Base-by-base conservation (phyloP, 257 asterid species). In the Ilex aquifolium region DNA sequence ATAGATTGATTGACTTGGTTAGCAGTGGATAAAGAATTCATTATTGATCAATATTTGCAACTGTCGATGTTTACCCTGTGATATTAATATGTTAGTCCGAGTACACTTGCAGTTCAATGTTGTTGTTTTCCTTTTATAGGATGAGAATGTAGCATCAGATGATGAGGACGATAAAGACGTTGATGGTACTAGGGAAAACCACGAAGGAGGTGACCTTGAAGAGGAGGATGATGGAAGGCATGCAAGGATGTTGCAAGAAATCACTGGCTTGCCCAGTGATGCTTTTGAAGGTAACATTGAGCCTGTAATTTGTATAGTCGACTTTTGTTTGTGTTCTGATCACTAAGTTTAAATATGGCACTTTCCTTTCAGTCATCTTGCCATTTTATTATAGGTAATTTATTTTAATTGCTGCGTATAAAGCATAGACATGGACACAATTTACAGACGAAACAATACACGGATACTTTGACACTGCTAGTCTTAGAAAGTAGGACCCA, bases 211-310 rank as follows among this genome's bases (percentile, higher is more conserved):
- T 27, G 59, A 66, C 52, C 66, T 17, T 52, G 77, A 72, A 27
- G 70, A 74, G 12, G 79, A 80, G 36, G 88, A 82, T 30, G 85
- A 73, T 50, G 85, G 63, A 57, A 80, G 80, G 69, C 97, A 89
- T 75, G 66, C 62, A 1, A 77, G 95, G 76, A 85, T 92, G 93
- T 68, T 92, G 85, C 84, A 85, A 75, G 78, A 63, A 42, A 77
- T 92, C 62, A 89, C 98, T 60, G 95, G 95, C 66, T 90, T 88
- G 68, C 84, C 98, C 1, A 66, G 76, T 75, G 84, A 81, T 65
- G 82, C 93, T 56, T 89, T 92, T 68, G 85, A 65, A 76, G 95
- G 97, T 89, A 80, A 16, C 64, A 57, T 17, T 55, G 53, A 46
- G 13, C 52, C 13, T 6, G 52, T 46, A 3, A 10, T 46, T 7